Conservation (phyloP, 2,329 filamentous ascomycete genomes). For the Colletotrichum sp. region DNA sequence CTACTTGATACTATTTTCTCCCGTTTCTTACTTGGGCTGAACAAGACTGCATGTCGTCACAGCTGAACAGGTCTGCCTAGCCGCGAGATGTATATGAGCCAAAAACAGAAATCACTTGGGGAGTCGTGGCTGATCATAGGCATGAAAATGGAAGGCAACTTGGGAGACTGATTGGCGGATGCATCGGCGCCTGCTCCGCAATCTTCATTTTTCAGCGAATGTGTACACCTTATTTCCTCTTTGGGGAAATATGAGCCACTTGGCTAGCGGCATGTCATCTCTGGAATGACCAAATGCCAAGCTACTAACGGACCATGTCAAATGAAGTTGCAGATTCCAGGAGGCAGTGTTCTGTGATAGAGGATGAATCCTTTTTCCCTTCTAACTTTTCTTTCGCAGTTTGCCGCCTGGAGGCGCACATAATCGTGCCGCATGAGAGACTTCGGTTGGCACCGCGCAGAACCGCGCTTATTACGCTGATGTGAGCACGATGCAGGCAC, state of each 20-base stretch:
- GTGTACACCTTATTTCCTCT: neutral
- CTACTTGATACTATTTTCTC: neutral
- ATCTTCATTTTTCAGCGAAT: neutral
- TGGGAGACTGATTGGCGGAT: neutral
- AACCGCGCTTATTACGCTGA: neutral
- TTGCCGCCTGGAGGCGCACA: no score
- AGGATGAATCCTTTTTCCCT: neutral
- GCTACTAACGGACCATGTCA: neutral
- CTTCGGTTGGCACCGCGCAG: neutral
- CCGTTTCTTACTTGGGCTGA: neutral
- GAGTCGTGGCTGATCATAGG: neutral
- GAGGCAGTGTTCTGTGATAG: neutral
- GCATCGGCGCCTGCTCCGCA: neutral
- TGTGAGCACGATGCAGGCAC: neutral
- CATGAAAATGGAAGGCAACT: neutral
- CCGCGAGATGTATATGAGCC: neutral
- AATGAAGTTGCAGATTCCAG: neutral
- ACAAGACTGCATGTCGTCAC: neutral
- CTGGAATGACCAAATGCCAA: neutral
- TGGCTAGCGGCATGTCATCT: neutral
- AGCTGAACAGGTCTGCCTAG: neutral
- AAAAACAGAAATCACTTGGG: neutral
- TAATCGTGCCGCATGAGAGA: neutral
- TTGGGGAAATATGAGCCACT: neutral
- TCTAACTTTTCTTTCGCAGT: no score